These are phyloP conservation scores for Corymbia maculata DNA, from an alignment of 345 rosid species.

Conservation along the genomic window DNA sequence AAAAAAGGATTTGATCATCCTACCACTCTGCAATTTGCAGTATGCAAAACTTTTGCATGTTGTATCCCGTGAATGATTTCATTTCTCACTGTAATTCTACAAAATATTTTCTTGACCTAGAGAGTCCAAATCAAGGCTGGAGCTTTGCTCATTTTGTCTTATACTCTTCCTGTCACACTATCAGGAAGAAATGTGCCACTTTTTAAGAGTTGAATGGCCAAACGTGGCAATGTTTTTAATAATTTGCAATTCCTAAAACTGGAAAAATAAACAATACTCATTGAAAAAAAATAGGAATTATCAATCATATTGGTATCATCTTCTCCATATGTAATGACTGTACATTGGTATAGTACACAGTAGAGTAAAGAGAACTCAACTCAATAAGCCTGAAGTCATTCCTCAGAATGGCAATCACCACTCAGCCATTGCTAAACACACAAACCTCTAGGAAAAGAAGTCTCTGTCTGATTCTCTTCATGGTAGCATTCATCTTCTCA, in stretches of 20 bases:
- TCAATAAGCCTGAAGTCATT: not conserved
- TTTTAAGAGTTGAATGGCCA: not conserved
- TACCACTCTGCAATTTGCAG: not conserved
- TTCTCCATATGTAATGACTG: not conserved
- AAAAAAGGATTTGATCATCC: no score
- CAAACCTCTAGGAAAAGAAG: slow-evolving; percentile 16
- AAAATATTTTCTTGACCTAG: not conserved
- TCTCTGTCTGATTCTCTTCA: slow-evolving; percentile 22
- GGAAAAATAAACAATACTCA: not conserved
- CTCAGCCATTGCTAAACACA: slow-evolving; percentile 37
- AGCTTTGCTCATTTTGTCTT: not conserved
- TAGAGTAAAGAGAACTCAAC: not conserved
- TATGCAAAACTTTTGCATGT: not conserved
- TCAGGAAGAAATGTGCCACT: not conserved
- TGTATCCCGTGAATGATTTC: not conserved
- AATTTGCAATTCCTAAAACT: no score
- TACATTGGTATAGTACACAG: not conserved
- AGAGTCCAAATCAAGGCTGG: not conserved
- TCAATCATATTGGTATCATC: not conserved
- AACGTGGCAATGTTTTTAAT: not conserved
- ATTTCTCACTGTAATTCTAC: not conserved
- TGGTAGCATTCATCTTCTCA: slow-evolving; percentile 25
- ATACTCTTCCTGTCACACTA: not conserved
- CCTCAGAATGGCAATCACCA: slow-evolving; percentile 3
- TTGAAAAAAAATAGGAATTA: not conserved